phyloP scores from a whole-genome alignment of 2,329 filamentous ascomycete species.

The Aspergillus clavatus region DNA sequence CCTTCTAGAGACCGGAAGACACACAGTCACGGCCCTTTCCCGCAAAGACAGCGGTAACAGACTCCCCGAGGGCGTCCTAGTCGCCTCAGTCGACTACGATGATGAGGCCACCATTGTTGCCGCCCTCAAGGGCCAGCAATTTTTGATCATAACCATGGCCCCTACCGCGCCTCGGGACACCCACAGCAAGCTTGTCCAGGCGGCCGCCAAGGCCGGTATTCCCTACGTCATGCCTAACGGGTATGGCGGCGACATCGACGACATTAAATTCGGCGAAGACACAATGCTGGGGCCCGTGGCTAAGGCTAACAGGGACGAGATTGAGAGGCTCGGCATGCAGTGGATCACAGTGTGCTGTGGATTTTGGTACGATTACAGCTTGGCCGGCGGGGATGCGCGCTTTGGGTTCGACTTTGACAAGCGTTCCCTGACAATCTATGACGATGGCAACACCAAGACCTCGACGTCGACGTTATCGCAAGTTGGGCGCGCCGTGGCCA shows the following conservation, averaged over 20 bases:
- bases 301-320: conserved; percentile 30
- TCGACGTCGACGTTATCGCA: conserved; percentile 58
- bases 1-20: conserved; percentile 47
- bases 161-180: conserved; percentile 42
- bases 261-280: conserved; percentile 34
- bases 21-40: conserved; percentile 50
- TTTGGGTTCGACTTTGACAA: conserved; percentile 51
- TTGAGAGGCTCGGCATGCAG: conserved; percentile 39
- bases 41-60: conserved; percentile 40
- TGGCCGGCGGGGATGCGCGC: conserved; percentile 32
- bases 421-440: conserved; percentile 45
- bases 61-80: conserved; percentile 44
- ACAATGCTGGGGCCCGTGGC: conserved; percentile 28
- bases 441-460: conserved; percentile 54
- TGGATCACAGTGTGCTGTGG: conserved; percentile 46
- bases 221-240: conserved; percentile 54
- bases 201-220: conserved; percentile 53
- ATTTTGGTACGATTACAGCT: conserved; percentile 53
- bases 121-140: conserved; percentile 53
- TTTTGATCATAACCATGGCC: conserved; percentile 53
- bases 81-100: conserved; percentile 47
- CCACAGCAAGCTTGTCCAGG: conserved; percentile 49
- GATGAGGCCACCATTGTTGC: conserved; percentile 43
- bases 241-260: conserved; percentile 28
- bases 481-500: conserved; percentile 50